Evolutionary conservation across 2,329 filamentous ascomycete species (phyloP), one percentile per base, ranked within the genome.

Genomic region (Cladophialophora psammophila): DNA sequence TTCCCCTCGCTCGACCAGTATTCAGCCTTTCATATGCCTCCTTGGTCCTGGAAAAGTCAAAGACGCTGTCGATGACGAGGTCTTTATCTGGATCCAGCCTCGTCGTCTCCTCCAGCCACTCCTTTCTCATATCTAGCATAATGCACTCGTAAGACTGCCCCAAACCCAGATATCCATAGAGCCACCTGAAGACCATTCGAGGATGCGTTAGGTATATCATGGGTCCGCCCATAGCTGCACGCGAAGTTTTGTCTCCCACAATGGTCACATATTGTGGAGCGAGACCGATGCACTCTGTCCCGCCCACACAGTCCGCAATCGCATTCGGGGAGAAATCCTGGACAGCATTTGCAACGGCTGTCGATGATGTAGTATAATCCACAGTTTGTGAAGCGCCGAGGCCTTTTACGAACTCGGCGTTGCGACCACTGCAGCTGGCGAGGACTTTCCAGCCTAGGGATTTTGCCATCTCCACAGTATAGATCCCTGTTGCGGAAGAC

Each of bases 351-450:
- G 82, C 72, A 0, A 89, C 76, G 72, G 88, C 78, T 34, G 78
- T 75, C 0, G 78, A 50, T 9, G 54, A 63, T 7, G 62, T 76
- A 20, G 82, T 84, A 74, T 90, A 90, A 71, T 90, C 86, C 55
- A 89, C 80, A 26, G 89, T 82, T 64, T 87, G 84, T 69, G 90
- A 86, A 4, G 88, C 88, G 0, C 88, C 88, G 0, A 90, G 76
- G 2, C 78, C 76, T 68, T 82, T 82, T 72, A 86, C 87, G 1
- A 90, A 75, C 38, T 85, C 82, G 0, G 83, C 78, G 74, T 90
- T 91, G 3, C 76, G 75, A 0, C 78, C 80, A 12, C 87, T 90
- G 73, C 88, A 91, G 5, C 82, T 83, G 1, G 81, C 80, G 1
- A 85, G 86, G 35, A 91, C 88, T 67, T 84, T 79, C 70, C 85